phyloP scores from a whole-genome alignment of 2,329 filamentous ascomycete species.

The Monilinia laxa region DNA sequence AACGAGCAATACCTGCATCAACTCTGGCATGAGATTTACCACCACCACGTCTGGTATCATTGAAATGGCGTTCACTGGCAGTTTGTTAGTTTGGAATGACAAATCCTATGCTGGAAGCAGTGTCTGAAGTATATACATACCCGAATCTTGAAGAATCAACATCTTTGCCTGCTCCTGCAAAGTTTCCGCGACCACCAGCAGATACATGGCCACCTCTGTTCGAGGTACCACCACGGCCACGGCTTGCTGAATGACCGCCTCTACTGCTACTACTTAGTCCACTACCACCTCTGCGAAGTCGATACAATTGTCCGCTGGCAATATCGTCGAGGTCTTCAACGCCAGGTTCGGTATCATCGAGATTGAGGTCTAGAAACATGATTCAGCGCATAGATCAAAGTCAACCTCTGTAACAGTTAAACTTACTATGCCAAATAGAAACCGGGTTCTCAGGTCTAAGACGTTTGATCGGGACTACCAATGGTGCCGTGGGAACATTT shows the following conservation, averaged over 20 bases:
- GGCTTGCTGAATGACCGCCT: conserved; percentile 17
- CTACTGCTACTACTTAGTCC: conserved; percentile 17
- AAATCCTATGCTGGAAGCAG: neutral
- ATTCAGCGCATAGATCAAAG: conserved; percentile 8
- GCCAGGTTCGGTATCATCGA: conserved; percentile 32
- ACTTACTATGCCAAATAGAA: conserved; percentile 33
- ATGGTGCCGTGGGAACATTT: neutral
- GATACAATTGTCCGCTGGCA: conserved; percentile 36
- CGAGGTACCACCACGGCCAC: conserved; percentile 12
- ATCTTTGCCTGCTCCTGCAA: neutral
- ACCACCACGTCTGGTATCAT: conserved; percentile 13
- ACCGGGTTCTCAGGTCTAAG: conserved; percentile 18
- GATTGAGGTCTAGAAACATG: conserved; percentile 20
- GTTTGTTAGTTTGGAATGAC: neutral
- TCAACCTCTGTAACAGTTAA: neutral
- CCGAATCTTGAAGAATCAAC: neutral
- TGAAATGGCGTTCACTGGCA: conserved; percentile 5
- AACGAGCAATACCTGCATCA: conserved; percentile 19
- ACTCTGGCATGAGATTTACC: neutral
- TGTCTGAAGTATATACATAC: conserved; percentile 10
- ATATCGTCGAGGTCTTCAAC: conserved; percentile 33
- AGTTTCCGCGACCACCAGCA: neutral
- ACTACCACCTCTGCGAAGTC: conserved; percentile 29
- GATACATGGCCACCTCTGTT: conserved; percentile 15
- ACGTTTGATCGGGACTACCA: neutral